A percentile compares a stretch with the other conserved stretches of the same genome.
Evolutionary conservation across 1,284 basidiomycete genomes (phyloP).

Genomic region (Ganoderma meredithae): DNA sequence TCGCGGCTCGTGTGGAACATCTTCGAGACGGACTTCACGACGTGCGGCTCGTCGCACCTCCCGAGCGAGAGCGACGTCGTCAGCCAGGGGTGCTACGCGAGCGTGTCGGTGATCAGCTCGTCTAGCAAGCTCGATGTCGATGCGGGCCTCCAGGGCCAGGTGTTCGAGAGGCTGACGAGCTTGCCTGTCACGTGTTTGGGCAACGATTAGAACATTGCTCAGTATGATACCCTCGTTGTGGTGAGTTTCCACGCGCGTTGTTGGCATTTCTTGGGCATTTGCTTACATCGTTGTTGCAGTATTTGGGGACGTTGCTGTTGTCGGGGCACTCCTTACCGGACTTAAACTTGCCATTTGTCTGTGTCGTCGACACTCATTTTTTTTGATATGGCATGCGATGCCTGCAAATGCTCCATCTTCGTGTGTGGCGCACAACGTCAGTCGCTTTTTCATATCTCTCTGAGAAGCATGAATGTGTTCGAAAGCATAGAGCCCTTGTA

Average conservation of each 20-base stretch:
- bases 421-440: not conserved
- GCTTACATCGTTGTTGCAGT: not conserved
- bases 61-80: constrained; percentile 52
- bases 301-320: not conserved
- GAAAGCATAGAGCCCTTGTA: not conserved
- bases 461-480: not conserved
- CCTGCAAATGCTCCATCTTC: not conserved
- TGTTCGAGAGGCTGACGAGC: constrained; percentile 45
- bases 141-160: constrained; percentile 49
- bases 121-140: constrained; percentile 53
- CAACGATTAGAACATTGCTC: not conserved
- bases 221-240: not conserved
- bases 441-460: not conserved
- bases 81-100: constrained; percentile 50
- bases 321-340: not conserved
- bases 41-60: constrained; percentile 51
- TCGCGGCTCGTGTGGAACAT: constrained; percentile 48
- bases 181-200: constrained; percentile 20
- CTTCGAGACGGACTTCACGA: constrained; percentile 48
- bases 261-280: not conserved
- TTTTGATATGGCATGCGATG: not conserved
- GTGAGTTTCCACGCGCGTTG: not conserved
- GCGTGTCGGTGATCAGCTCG: constrained; percentile 56
- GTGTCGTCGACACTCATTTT: not conserved
- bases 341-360: not conserved